These are phyloP conservation scores for Blastobotrys raffinosifermentans DNA, from an alignment of 1,139 yeast genomes.

Conservation along the genomic window DNA sequence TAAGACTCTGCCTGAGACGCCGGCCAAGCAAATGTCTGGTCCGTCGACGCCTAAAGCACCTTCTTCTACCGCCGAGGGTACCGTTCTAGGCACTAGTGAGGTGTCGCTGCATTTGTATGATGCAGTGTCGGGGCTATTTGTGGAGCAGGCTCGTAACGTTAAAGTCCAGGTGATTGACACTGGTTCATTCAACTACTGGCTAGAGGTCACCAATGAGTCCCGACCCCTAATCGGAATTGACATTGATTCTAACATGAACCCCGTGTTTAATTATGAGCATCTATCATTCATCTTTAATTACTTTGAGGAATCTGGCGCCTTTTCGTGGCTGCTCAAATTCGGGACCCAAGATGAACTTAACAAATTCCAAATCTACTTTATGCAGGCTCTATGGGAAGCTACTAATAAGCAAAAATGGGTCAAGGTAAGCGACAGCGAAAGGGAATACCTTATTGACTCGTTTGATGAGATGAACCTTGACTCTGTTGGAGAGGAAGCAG, in stretches of 20 bases:
- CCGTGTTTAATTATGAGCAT: slow-evolving; percentile 56
- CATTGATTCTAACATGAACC: slow-evolving; percentile 50
- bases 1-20: slow-evolving; percentile 11
- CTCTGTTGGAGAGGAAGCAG: slow-evolving; percentile 36
- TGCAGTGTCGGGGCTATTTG: slow-evolving; percentile 46
- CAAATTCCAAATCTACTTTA: slow-evolving; percentile 48
- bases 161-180: slow-evolving; percentile 41
- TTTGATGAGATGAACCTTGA: slow-evolving; percentile 38
- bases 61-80: slow-evolving; percentile 4
- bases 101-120: slow-evolving; percentile 56
- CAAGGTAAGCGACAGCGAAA: slow-evolving; percentile 38
- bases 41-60: slow-evolving; percentile 1
- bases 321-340: slow-evolving; percentile 64
- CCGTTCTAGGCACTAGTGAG: slow-evolving; percentile 13
- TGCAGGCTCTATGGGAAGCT: slow-evolving; percentile 57
- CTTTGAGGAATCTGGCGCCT: slow-evolving; percentile 34
- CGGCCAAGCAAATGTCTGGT: slow-evolving; percentile 12
- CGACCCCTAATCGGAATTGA: slow-evolving; percentile 37
- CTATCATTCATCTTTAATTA: slow-evolving; percentile 63
- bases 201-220: slow-evolving; percentile 37
- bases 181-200: slow-evolving; percentile 49
- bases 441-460: slow-evolving; percentile 46
- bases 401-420: slow-evolving; percentile 49
- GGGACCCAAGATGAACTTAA: slow-evolving; percentile 37
- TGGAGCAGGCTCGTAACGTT: slow-evolving; percentile 37